Conservation (phyloP, 176 grass and related monocot species). For the bread wheat (Triticum aestivum) region IWGSC_CS_RefSeq_v2.1 NC_057798.1:190428887-190429386, state of each 20-base stretch:
- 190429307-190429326: conserved; percentile 82
- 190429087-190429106: conserved; percentile 93
- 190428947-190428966: conserved; percentile 25
- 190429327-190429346: conserved; percentile 93
- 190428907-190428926: neutral
- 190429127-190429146: conserved; percentile 90
- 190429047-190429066: conserved; percentile 97
- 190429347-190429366: conserved; percentile 88
- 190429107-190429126: conserved; percentile 93
- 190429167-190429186: conserved; percentile 95
- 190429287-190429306: conserved; percentile 20
- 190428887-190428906: neutral
- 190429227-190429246: conserved; percentile 21
- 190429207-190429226: conserved; percentile 96
- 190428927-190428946: conserved; percentile 20
- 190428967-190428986: conserved; percentile 25
- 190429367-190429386: conserved; percentile 50
- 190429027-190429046: conserved; percentile 37
- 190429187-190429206: conserved; percentile 67
- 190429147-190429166: conserved; percentile 74
- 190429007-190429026: conserved; percentile 11
- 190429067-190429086: conserved; percentile 97
- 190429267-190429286: neutral
- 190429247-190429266: neutral
- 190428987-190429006: neutral